phyloP scores from a whole-genome alignment of 192 early-diverging fungal species.

The Coemansia sp. region DNA sequence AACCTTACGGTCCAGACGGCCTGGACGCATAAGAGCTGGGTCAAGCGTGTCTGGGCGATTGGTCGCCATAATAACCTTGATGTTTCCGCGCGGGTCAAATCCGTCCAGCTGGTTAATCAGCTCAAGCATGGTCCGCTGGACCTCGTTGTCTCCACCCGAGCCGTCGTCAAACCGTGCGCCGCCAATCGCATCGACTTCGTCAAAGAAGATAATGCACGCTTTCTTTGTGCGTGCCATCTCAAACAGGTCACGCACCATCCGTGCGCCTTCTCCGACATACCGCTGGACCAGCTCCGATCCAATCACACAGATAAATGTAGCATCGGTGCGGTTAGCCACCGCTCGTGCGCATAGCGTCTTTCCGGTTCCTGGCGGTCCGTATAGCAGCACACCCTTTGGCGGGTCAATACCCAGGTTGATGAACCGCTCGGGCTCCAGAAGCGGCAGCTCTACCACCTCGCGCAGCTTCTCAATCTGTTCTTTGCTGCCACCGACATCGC shows the following conservation, averaged over 20 bases:
- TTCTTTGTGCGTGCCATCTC: constrained; percentile 99
- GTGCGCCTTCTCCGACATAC: constrained; percentile 98
- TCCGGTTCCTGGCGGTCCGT: constrained; percentile 95
- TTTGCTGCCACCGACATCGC: constrained; percentile 99
- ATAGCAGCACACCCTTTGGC: constrained; percentile 97
- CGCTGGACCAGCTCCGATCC: constrained; percentile 99
- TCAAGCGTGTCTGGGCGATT: constrained; percentile 98
- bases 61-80: constrained; percentile 99
- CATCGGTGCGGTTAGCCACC: constrained; percentile 98
- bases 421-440: constrained; percentile 94
- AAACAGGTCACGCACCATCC: constrained; percentile 99
- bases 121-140: constrained; percentile 99
- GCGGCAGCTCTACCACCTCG: constrained; percentile 97
- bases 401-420: constrained; percentile 99
- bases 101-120: constrained; percentile 99
- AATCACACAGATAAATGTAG: constrained; percentile 99
- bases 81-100: constrained; percentile 99
- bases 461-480: constrained; percentile 99
- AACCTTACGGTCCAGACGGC: constrained; percentile 97
- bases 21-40: constrained; percentile 95
- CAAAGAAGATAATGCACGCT: constrained; percentile 99
- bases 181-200: constrained; percentile 99
- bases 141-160: constrained; percentile 98
- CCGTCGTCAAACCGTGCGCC: constrained; percentile 98
- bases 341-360: constrained; percentile 98